Evolutionary conservation across 371 early-diverging fungal genomes (phyloP), one percentile per base, ranked within the genome.

Genomic region (Rhizoclosmatium hyalinum): DNA sequence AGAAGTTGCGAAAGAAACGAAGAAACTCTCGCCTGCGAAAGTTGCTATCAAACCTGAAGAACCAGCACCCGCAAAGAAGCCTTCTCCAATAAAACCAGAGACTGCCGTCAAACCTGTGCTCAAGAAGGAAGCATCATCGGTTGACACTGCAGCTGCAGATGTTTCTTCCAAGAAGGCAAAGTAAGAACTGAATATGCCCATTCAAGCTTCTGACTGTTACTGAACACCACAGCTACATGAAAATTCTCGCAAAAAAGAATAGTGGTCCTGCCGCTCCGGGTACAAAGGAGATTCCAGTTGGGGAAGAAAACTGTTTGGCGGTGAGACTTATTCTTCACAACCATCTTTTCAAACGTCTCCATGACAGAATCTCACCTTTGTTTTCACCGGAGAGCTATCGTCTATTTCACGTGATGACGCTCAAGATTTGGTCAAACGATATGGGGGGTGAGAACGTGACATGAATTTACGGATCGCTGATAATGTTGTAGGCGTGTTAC

Each of bases 341-440:
- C 41, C 21, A 45, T 44, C 67, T 3, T 60, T 1, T 32, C 19
- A 32, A 43, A 12, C 3, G 4, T 50, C 3, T 39, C 50, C 47
- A 45, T 8, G 56, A 21, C 32, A 83, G 80, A 94, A 93, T 4
- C 75, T 89, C 66, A 91, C 96, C 0, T 98, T 99, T 90, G 99
- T 99, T 0, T 88, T 96, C 45, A 94, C 96, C 2, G 99, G 99
- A 46, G 94, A 96, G 67, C 85, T 95, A 24, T 85, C 87, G 4
- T 90, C 92, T 1, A 79, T 96, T 21, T 86, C 91, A 1, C 90
- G 96, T 24, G 94, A 95, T 3, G 90, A 92, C 46, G 90, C 92
- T 1, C 77, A 84, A 17, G 94, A 95, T 80, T 82, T 98, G 5
- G 90, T 96, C 19, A 96, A 94, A 85, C 88, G 94, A 19, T 94